Evolutionary conservation across 345 rosid genomes (phyloP).

Genomic region (Gossypium rotundifolium): DNA sequence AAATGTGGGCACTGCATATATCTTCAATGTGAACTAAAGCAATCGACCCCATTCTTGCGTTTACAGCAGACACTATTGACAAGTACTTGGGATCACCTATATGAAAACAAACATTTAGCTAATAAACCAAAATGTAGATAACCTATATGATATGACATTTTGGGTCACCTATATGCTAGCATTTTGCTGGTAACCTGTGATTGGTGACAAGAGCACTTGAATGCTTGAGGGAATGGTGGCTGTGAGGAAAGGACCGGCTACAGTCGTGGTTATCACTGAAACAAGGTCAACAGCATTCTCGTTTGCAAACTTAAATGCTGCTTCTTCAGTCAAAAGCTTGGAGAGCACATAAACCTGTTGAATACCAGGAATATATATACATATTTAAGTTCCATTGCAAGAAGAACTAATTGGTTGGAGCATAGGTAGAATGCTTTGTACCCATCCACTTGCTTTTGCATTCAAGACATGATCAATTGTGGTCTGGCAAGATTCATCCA

Average conservation of each 20-base stretch:
- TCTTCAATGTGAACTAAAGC: constrained; percentile 76
- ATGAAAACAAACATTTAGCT: neutral
- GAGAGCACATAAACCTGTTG: constrained; percentile 64
- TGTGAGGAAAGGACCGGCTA: constrained; percentile 70
- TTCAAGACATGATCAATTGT: constrained; percentile 41
- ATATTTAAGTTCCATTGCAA: neutral
- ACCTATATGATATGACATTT: too few species aligned
- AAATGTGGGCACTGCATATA: constrained; percentile 63
- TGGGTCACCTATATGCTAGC: too few species aligned
- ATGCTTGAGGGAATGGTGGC: constrained; percentile 61
- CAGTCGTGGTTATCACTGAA: constrained; percentile 64
- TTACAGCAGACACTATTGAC: constrained; percentile 59
- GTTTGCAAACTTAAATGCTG: constrained; percentile 62
- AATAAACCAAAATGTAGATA: neutral
- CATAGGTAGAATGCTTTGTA: constrained; percentile 7
- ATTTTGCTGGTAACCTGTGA: constrained; percentile 39
- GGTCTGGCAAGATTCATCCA: constrained; percentile 71
- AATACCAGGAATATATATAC: neutral
- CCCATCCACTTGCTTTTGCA: constrained; percentile 80
- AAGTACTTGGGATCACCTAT: constrained; percentile 51
- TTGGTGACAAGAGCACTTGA: constrained; percentile 67
- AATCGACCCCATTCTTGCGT: constrained; percentile 67
- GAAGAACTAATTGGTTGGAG: neutral
- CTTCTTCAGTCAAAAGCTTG: constrained; percentile 66
- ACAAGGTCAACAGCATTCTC: constrained; percentile 57